These are phyloP conservation scores for Phellinidium pouzarii DNA, from an alignment of 1,284 basidiomycete genomes.

Conservation along the genomic window DNA sequence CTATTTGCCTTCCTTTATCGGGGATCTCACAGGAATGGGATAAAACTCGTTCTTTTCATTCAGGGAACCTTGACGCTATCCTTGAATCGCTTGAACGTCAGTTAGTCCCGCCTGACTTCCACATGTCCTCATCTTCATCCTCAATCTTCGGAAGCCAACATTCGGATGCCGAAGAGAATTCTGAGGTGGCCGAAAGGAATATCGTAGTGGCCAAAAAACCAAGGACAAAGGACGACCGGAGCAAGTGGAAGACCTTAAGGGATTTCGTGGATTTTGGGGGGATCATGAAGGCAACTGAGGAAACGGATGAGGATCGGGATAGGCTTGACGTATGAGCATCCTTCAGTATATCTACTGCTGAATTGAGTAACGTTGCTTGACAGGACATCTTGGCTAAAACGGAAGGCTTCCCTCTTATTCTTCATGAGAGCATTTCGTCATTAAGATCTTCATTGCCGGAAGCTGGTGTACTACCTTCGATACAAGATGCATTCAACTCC, in stretches of 20 bases:
- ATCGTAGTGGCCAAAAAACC: not conserved
- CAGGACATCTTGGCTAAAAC: conserved; percentile 58
- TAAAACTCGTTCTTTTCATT: conserved; percentile 45
- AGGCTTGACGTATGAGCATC: conserved; percentile 52
- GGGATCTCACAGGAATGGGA: conserved; percentile 58
- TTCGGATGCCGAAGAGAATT: conserved; percentile 33
- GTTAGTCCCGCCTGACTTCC: conserved; percentile 68
- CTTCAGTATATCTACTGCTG: not conserved
- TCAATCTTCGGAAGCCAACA: conserved; percentile 71
- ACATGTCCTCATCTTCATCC: conserved; percentile 55
- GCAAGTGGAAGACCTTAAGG: conserved; percentile 69
- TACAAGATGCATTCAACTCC: conserved; percentile 42
- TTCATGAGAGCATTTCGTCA: conserved; percentile 44
- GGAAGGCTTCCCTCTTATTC: conserved; percentile 57
- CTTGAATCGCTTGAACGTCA: conserved; percentile 66
- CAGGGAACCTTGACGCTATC: conserved; percentile 54
- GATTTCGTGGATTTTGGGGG: conserved; percentile 78
- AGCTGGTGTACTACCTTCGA: conserved; percentile 32
- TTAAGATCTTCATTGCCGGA: conserved; percentile 49
- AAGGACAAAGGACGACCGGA: conserved; percentile 37
- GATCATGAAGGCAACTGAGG: conserved; percentile 66
- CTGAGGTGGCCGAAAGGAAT: not conserved
- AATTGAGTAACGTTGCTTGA: not conserved
- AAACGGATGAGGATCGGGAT: conserved; percentile 59
- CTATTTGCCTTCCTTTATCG: not conserved